Base-by-base conservation (phyloP, 371 early-diverging fungal species). In the Mucor saturninus region DNA sequence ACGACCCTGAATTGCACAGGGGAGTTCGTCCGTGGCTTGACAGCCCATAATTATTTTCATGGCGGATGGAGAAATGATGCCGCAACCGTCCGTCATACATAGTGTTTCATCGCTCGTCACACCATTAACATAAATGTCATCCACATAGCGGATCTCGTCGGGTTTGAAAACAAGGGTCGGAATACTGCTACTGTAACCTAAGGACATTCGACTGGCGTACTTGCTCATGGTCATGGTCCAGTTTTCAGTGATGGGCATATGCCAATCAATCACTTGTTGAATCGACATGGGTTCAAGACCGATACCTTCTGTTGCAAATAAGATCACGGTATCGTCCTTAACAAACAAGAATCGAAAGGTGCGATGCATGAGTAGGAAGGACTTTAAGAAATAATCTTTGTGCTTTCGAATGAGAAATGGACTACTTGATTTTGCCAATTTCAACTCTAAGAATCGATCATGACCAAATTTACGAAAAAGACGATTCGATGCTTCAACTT, bases 1-100 rank as follows among this genome's bases (percentile, higher is more conserved):
- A 60, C 83, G 77, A 0, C 79, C 83, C 54, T 83, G 83, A 8
- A 83, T 66, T 26, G 79, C 81, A 55, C 76, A 76, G 2, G 83
- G 83, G 2, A 80, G 53, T 46, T 71, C 69, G 29, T 76, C 73
- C 5, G 58, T 52, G 13, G 64, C 65, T 42, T 79, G 68, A 31
- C 67, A 65, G 2, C 73, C 71, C 67, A 80, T 74, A 10, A 83
- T 68, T 46, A 67, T 54, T 30, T 69, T 68, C 83, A 83, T 83
- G 0, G 81, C 83, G 26, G 69, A 56, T 8, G 70, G 67, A 4
- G 79, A 79, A n/a, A 83, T 79, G 8, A 77, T 68, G 28, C 79
- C 83, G 59, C 81, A 83, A 1, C 83, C 83, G 64, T 83, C 83
- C 0, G 83, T 83, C 75, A 83, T 76, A 38, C 79, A 79, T 3